A percentile compares a stretch with the other conserved stretches of the same genome.
These are phyloP conservation scores for Wickerhamomyces ciferrii DNA, from an alignment of 805 yeast genomes.

Conservation along the genomic window DNA sequence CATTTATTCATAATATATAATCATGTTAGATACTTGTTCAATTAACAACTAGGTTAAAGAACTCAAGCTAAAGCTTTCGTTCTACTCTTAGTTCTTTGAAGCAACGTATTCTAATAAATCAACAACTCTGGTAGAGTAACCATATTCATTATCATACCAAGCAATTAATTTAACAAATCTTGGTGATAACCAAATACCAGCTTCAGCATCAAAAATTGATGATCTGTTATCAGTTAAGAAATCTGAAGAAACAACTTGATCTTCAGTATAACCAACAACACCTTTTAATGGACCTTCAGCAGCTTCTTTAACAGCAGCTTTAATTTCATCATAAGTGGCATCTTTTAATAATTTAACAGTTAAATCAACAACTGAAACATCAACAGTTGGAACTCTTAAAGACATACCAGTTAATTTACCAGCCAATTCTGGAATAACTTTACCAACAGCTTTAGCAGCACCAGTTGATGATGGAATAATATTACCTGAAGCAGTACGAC, in stretches of 20 bases:
- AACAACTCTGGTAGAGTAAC: slow-evolving; percentile 73
- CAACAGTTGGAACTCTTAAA: slow-evolving; percentile 69
- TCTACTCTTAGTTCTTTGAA: no score
- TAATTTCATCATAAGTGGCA: slow-evolving; percentile 61
- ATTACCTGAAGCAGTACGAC: slow-evolving; percentile 73
- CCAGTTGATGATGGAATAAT: slow-evolving; percentile 73
- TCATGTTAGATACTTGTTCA: no score
- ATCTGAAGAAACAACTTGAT: slow-evolving; percentile 65
- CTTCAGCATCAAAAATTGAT: slow-evolving; percentile 63
- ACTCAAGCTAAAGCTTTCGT: slow-evolving; percentile 1
- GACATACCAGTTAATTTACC: slow-evolving; percentile 75
- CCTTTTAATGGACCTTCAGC: slow-evolving; percentile 58
- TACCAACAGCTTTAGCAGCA: slow-evolving; percentile 76
- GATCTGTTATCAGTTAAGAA: slow-evolving; percentile 60
- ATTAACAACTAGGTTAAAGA: no score
- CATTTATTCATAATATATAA: not conserved
- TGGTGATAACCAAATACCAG: slow-evolving; percentile 68
- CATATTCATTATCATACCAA: slow-evolving; percentile 74
- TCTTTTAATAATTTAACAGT: slow-evolving; percentile 56
- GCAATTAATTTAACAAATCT: slow-evolving; percentile 65
- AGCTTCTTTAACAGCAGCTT: slow-evolving; percentile 52
- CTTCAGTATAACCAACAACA: slow-evolving; percentile 65
- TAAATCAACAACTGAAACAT: slow-evolving; percentile 68
- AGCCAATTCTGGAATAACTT: slow-evolving; percentile 65
- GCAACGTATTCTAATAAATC: slow-evolving; percentile 66